phyloP scores from a whole-genome alignment of 73 alveolate genomes.

The Loxodes magnus region DNA sequence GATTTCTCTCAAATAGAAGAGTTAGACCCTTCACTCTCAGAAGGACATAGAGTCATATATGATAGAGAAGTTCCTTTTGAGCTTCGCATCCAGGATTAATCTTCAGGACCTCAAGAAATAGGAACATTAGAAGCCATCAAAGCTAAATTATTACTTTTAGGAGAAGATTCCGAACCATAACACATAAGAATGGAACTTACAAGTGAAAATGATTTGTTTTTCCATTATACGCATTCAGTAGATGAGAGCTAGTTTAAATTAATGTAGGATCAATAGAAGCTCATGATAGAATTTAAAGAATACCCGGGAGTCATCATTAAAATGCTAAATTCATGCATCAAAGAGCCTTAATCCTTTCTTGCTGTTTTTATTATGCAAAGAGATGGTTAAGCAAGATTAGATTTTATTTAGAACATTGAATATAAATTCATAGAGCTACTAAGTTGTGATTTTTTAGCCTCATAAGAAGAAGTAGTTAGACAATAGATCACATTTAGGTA shows the following conservation, averaged over 20 bases:
- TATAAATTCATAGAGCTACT: slow-evolving; percentile 86
- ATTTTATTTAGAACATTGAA: slow-evolving; percentile 76
- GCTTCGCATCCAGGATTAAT: slow-evolving; percentile 66
- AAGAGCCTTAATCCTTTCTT: slow-evolving; percentile 64
- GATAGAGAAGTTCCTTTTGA: slow-evolving; percentile 88
- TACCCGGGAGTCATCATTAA: slow-evolving; percentile 60
- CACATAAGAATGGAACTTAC: slow-evolving; percentile 68
- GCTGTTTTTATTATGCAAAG: slow-evolving; percentile 84
- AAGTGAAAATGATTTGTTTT: slow-evolving; percentile 87
- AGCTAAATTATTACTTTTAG: slow-evolving; percentile 52
- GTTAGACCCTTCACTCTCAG: slow-evolving; percentile 86
- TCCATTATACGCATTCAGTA: slow-evolving; percentile 64
- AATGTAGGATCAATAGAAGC: slow-evolving; percentile 45
- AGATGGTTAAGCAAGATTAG: slow-evolving; percentile 79
- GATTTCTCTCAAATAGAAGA: slow-evolving; percentile 83
- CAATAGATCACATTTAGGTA: slow-evolving; percentile 81
- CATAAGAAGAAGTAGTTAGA: slow-evolving; percentile 74
- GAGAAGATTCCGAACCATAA: slow-evolving; percentile 37
- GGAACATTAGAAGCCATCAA: slow-evolving; percentile 75
- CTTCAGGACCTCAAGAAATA: slow-evolving; percentile 61
- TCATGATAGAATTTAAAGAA: slow-evolving; percentile 79
- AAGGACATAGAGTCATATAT: slow-evolving; percentile 65
- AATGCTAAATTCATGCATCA: slow-evolving; percentile 84
- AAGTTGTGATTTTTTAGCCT: slow-evolving; percentile 49
- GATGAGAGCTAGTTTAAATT: slow-evolving; percentile 16